These are phyloP conservation scores for Penicillium vulpinum DNA, from an alignment of 2,329 filamentous ascomycete species.

Conservation along the genomic window DNA sequence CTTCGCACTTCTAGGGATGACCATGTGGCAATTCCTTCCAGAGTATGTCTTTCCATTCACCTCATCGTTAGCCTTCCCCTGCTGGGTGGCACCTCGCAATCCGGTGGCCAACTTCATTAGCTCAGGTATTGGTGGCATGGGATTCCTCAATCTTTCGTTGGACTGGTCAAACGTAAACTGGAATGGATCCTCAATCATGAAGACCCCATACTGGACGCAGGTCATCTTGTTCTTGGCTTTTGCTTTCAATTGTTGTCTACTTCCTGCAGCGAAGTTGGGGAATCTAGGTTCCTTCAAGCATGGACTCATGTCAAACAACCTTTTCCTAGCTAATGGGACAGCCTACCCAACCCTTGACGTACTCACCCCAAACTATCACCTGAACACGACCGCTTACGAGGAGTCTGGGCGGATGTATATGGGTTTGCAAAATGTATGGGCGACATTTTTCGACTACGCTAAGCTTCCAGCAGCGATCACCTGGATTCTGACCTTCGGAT, in stretches of 20 bases:
- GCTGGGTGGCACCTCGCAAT: slow-evolving; percentile 63
- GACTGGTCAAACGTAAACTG: slow-evolving; percentile 64
- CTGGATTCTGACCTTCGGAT: slow-evolving; percentile 61
- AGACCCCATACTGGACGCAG: slow-evolving; percentile 61
- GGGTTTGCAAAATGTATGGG: slow-evolving; percentile 59
- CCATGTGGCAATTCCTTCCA: slow-evolving; percentile 63
- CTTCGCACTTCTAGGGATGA: slow-evolving; percentile 53
- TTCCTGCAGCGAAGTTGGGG: slow-evolving; percentile 62
- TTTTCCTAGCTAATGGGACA: slow-evolving; percentile 53
- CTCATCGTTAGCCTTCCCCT: slow-evolving; percentile 61
- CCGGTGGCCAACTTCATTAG: slow-evolving; percentile 61
- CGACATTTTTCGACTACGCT: slow-evolving; percentile 62
- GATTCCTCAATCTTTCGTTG: slow-evolving; percentile 59
- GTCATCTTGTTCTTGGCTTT: slow-evolving; percentile 60
- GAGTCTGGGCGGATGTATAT: slow-evolving; percentile 58
- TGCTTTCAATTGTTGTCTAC: slow-evolving; percentile 56
- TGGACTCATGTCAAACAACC: slow-evolving; percentile 59
- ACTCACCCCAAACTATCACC: slow-evolving; percentile 45
- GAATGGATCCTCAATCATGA: slow-evolving; percentile 50
- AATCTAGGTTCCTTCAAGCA: slow-evolving; percentile 54
- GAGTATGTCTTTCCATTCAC: slow-evolving; percentile 62
- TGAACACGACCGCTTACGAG: slow-evolving; percentile 52
- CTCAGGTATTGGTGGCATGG: slow-evolving; percentile 62
- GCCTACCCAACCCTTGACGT: slow-evolving; percentile 48
- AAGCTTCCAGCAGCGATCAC: slow-evolving; percentile 59